Evolutionary conservation across 2,329 filamentous ascomycete genomes (phyloP).

Genomic region (Coleophoma crateriformis): DNA sequence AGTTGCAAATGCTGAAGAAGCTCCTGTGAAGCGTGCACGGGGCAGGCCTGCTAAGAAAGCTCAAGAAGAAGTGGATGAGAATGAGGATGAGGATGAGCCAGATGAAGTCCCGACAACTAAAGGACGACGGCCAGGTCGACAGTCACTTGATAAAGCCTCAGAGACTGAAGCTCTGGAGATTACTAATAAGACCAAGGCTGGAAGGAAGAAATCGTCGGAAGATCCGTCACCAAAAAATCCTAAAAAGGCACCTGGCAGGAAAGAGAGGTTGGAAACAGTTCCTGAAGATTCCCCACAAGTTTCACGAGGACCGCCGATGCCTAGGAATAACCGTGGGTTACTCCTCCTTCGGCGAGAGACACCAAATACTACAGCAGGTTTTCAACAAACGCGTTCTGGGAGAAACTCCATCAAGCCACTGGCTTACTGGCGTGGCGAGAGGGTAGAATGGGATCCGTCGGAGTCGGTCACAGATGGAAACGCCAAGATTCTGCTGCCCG

Average conservation of each 20-base stretch:
- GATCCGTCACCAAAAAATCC: neutral
- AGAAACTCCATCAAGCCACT: slow-evolving; percentile 74
- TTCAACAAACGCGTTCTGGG: slow-evolving; percentile 66
- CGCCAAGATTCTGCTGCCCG: slow-evolving; percentile 59
- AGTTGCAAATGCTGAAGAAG: slow-evolving; percentile 4
- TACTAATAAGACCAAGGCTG: neutral
- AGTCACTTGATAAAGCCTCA: neutral
- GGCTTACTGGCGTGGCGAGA: slow-evolving; percentile 83
- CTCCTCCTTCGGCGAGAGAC: slow-evolving; percentile 44
- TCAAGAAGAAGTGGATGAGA: slow-evolving; percentile 15
- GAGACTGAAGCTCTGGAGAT: slow-evolving; percentile 9
- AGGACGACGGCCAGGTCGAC: neutral
- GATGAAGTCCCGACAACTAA: neutral
- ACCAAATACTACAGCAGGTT: slow-evolving; percentile 25
- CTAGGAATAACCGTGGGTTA: slow-evolving; percentile 39
- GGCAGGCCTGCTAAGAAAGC: slow-evolving; percentile 6
- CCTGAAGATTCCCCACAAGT: slow-evolving; percentile 20
- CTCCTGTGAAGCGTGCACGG: slow-evolving; percentile 2
- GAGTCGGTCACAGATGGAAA: slow-evolving; percentile 43
- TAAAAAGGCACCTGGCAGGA: slow-evolving; percentile 10
- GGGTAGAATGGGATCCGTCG: slow-evolving; percentile 62
- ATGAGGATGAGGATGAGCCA: slow-evolving; percentile 9
- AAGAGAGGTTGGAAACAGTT: slow-evolving; percentile 15
- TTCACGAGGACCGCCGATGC: slow-evolving; percentile 27
- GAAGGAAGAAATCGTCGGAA: neutral